Evolutionary conservation across 208 protist species (phyloP), one percentile per base, ranked within the genome.

Genomic region (Novymonas esmeraldas): DNA sequence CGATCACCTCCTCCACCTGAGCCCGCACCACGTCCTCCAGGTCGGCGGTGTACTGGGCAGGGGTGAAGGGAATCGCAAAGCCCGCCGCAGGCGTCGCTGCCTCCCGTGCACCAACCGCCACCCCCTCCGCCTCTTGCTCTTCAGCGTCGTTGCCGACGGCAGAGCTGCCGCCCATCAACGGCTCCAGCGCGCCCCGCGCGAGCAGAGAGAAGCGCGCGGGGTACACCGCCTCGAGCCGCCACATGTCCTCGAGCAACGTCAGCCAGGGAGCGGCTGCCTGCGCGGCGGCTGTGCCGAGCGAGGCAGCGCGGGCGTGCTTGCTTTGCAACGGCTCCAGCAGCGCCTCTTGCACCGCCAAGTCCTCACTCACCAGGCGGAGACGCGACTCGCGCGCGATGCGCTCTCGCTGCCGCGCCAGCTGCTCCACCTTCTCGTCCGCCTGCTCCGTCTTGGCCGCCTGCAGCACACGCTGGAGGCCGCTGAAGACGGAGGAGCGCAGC

Each of bases 1-100:
- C 84, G 16, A 94, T 63, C 24, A 78, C 73, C 42, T 79, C 80
- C 62, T 92, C 83, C 6, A 96, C 73, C 70, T 94, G 87, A 9
- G 74, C 60, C 20, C 87, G 85, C 50, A 96, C 71, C 14, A 85
- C 54, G 20, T 89, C 85, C 45, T 89, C 77, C 24, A 87, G 54
- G 22, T 89, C 81, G 11, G 77, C 64, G 0, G 85, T 87, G 73
- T 84, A 85, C 45, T 76, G 73, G 20, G 81, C 80, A 0, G 87
- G 90, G 4, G 66, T 48, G 54, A 87, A 92, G 62, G 84, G 84
- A 2, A 93, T 50, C 45, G 79, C 64, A 54, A 81, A 90, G 1
- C 39, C 3, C 5, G 60, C 45, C n/a, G 34, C 42, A 48, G n/a
- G 10, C 29, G 29, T 41, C 3, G 39, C 6, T 6, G 20, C 34